These are phyloP conservation scores for Eudorina sp. DNA, from an alignment of 139 green algal species.

Conservation along the genomic window DNA sequence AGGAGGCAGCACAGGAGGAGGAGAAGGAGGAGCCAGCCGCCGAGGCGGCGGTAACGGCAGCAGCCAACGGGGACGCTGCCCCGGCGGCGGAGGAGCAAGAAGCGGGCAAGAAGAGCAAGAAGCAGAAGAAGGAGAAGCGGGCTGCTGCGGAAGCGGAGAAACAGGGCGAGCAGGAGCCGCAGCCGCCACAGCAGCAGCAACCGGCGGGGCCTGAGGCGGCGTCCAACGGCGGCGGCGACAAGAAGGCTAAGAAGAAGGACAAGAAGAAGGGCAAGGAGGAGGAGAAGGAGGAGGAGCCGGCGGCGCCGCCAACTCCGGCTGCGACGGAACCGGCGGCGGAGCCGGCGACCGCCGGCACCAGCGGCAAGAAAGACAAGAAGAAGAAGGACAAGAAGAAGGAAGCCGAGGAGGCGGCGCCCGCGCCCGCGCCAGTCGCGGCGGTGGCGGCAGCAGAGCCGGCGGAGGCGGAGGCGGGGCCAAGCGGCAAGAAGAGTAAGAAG, in stretches of 20 bases:
- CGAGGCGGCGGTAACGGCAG: not conserved
- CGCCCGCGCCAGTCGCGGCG: not conserved
- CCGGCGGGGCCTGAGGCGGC: not conserved
- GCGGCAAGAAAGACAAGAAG: slow-evolving; percentile 24
- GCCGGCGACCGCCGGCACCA: not conserved
- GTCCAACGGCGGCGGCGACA: not conserved
- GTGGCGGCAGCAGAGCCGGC: not conserved
- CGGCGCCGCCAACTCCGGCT: too few species aligned
- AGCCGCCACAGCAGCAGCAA: not conserved
- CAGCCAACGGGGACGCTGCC: not conserved
- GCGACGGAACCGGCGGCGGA: too few species aligned
- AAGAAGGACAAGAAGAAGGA: slow-evolving; percentile 46
- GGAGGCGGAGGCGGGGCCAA: too few species aligned
- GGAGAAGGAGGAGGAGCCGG: not conserved
- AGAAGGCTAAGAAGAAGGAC: slow-evolving; percentile 43
- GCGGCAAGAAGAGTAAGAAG: too few species aligned
- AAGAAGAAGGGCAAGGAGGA: slow-evolving; percentile 40
- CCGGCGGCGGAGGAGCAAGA: not conserved
- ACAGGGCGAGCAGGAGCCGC: slow-evolving; percentile 19
- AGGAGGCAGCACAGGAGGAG: too few species aligned
- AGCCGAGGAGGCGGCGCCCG: not conserved
- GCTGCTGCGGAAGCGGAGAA: slow-evolving; percentile 31
- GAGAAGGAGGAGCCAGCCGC: too few species aligned
- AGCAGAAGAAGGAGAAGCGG: slow-evolving; percentile 10
- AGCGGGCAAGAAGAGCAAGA: slow-evolving; percentile 12